A percentile compares a stretch with the other conserved stretches of the same genome.
phyloP scores from a whole-genome alignment of 106 monocot genomes.

The Dendrobium officinale region DNA sequence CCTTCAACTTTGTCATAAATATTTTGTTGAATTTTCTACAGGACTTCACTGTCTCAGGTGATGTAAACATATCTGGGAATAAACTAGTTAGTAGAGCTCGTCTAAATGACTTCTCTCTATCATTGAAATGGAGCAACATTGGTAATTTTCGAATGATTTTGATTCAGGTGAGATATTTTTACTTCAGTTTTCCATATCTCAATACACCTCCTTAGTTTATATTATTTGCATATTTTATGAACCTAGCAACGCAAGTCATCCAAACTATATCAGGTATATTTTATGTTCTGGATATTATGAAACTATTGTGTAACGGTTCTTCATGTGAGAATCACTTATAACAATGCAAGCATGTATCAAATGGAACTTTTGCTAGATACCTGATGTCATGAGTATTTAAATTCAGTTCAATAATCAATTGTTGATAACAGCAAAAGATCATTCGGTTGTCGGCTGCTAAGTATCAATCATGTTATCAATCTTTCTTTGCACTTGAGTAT shows the following conservation, averaged over 20 bases:
- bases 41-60: conserved; percentile 62
- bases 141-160: conserved; percentile 80
- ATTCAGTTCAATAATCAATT: neutral
- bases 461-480: neutral
- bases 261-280: neutral
- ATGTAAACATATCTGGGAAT: conserved; percentile 48
- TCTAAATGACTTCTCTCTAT: conserved; percentile 59
- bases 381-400: neutral
- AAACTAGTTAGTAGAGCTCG: conserved; percentile 40
- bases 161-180: conserved; percentile 48
- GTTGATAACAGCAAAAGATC: neutral
- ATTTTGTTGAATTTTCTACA: conserved; percentile 13
- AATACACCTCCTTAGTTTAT: neutral
- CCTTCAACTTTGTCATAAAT: neutral
- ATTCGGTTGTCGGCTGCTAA: neutral
- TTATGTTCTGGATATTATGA: neutral
- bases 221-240: neutral
- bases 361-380: neutral
- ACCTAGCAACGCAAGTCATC: neutral
- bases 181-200: neutral
- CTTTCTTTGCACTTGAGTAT: too few relatives aligned
- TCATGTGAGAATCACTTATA: neutral
- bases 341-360: neutral
- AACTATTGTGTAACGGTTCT: neutral
- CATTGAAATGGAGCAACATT: conserved; percentile 85